These are phyloP conservation scores for Elaeis guineensis DNA, from an alignment of 176 grass and related monocot genomes.

Conservation along the genomic window DNA sequence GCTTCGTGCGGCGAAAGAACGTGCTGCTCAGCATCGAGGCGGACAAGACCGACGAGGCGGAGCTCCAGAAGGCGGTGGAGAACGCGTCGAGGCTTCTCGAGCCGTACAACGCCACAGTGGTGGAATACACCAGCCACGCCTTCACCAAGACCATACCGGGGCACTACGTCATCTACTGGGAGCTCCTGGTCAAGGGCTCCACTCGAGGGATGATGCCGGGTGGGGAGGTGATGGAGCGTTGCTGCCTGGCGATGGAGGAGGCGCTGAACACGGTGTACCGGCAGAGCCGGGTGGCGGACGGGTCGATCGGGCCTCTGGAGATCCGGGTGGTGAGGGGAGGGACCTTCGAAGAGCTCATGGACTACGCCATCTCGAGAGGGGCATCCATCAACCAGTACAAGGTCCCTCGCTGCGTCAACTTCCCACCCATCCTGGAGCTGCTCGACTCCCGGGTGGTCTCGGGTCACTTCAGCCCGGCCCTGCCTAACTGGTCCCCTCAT, in stretches of 20 bases:
- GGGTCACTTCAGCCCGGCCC: too few relatives aligned
- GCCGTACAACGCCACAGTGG: conserved; percentile 29
- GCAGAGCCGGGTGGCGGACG: conserved; percentile 41
- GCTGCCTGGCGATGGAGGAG: conserved; percentile 67
- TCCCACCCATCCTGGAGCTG: too few relatives aligned
- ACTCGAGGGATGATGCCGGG: neutral
- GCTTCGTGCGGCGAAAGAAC: conserved; percentile 64
- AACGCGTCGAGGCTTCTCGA: conserved; percentile 32
- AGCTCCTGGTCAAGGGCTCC: conserved; percentile 24
- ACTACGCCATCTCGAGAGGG: conserved; percentile 52
- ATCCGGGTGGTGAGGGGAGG: conserved; percentile 42
- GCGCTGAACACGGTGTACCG: conserved; percentile 44
- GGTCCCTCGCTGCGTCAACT: conserved; percentile 46
- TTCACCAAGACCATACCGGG: conserved; percentile 48
- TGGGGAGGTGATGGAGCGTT: conserved; percentile 15
- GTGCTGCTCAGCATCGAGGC: conserved; percentile 55
- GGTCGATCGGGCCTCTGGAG: conserved; percentile 49
- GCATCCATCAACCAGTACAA: conserved; percentile 83
- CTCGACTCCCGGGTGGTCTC: too few relatives aligned
- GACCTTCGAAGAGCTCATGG: conserved; percentile 77
- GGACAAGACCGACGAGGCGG: conserved; percentile 70
- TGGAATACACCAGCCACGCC: conserved; percentile 61
- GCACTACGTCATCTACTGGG: conserved; percentile 73
- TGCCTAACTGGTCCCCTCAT: too few relatives aligned
- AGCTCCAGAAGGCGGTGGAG: conserved; percentile 65